Conservation (phyloP, 495 filamentous ascomycete species). For the Neurospora sp. region DNA sequence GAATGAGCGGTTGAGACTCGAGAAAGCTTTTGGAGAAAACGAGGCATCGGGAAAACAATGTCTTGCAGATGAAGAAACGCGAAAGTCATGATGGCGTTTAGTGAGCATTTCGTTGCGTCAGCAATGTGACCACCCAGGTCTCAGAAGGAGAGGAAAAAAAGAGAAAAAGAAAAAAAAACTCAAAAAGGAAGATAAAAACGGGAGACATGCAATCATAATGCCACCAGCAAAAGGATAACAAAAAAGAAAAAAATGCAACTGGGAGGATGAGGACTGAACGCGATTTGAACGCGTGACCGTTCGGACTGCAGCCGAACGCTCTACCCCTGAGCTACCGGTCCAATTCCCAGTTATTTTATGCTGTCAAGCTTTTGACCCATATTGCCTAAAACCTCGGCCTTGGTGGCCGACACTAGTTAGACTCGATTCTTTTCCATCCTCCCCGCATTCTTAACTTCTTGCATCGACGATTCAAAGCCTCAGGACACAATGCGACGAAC, state of each 20-base stretch:
- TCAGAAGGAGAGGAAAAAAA: background rate
- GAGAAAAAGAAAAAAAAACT: background rate
- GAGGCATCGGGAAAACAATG: background rate
- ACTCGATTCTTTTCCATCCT: background rate
- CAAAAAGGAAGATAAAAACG: background rate
- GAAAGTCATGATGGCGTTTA: background rate
- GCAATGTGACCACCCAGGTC: background rate
- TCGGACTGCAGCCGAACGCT: background rate
- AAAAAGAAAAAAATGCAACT: background rate
- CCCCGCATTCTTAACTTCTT: background rate
- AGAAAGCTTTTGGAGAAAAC: background rate
- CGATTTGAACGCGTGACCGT: background rate
- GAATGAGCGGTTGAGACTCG: background rate
- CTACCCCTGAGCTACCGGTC: background rate
- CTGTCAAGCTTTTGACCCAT: fast-evolving
- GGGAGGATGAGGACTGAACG: background rate
- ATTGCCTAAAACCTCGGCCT: background rate
- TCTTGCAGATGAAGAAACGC: background rate
- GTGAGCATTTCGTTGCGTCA: background rate
- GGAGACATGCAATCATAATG: background rate
- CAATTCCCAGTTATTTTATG: background rate
- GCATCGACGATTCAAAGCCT: background rate
- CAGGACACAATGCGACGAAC: background rate
- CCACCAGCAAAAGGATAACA: background rate
- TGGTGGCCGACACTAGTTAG: background rate